Base-by-base conservation (phyloP, 768 basidiomycete species). In the Hygrocybe punicea region DNA sequence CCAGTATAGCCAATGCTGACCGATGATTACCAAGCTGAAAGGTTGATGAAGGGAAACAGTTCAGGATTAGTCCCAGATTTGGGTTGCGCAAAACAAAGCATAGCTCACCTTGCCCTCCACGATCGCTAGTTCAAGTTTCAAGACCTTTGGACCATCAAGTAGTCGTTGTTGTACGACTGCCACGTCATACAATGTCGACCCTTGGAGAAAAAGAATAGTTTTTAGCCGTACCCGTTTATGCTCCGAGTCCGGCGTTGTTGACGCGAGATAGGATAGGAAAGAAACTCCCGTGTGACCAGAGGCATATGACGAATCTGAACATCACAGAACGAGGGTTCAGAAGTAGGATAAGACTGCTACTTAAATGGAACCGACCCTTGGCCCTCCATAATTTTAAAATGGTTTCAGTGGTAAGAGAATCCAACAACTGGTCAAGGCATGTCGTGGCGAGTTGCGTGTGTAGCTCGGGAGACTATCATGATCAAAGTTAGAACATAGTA, bases 181-280 rank as follows among this genome's bases (percentile, higher is more conserved):
- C 1, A 82, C 73, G 65, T 93, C 85, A 63, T 90, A 93, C 4
- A 83, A 69, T 2, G 77, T 74, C 1, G 90, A 92, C 6, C 86
- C 86, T 62, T 94, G 89, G 0, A 98, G 77, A 64, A 93, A 86
- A 2, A 96, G 73, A n/a, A 87, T 73, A 0, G 84, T 76, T 67
- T 89, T 91, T 60, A 96, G 78, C 23, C 93, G 83, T 2, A 76
- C 74, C 17, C 82, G 81, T 69, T 93, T 93, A 56, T 84, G 79
- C 14, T 81, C 79, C 0, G 91, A 89, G 55, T 90, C 83, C 1
- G 91, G 91, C 4, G 91, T 90, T 21, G 88, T 88, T n/a, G 87
- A 84, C 3, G 86, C 78, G 60, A 95, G 87, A 70, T 93, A 92
- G 5, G 84, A 78, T 6, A 91, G 66, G 69, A 87, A 90, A 0